Percentiles rank a stretch among this genome's conserved stretches.
Conservation (phyloP, 2,329 filamentous ascomycete genomes). For the Fusarium multiceps region DNA sequence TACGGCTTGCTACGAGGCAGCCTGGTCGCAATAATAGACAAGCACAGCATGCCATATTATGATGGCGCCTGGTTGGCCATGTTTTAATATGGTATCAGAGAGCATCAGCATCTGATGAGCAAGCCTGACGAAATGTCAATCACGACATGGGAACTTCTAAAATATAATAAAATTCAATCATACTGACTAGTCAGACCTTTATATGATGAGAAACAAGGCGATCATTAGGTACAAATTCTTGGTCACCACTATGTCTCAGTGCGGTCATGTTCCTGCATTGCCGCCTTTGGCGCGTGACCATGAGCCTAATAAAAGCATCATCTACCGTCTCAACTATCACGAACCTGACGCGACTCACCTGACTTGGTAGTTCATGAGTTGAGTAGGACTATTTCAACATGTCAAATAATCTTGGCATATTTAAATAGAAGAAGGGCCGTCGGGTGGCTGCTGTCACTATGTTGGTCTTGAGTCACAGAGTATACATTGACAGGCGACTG, state of each 20-base stretch:
- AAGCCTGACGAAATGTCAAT: conserved; percentile 39
- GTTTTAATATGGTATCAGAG: conserved; percentile 29
- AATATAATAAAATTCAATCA: conserved; percentile 21
- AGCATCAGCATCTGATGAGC: conserved; percentile 31
- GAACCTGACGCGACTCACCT: conserved; percentile 41
- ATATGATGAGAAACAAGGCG: neutral
- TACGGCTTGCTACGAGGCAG: conserved; percentile 15
- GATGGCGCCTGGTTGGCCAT: conserved; percentile 15
- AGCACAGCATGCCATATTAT: conserved; percentile 2
- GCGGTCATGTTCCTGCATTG: conserved; percentile 41
- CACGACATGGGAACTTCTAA: conserved; percentile 22
- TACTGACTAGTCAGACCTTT: conserved; percentile 24
- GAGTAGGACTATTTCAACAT: neutral
- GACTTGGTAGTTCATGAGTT: conserved; percentile 24
- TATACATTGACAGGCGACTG: conserved; percentile 20
- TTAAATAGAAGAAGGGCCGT: conserved; percentile 24
- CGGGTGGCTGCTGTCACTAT: conserved; percentile 11
- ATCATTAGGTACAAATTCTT: conserved; percentile 30
- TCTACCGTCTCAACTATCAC: conserved; percentile 33
- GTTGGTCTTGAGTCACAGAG: conserved; percentile 21
- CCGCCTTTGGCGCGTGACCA: conserved; percentile 33
- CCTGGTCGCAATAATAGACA: conserved; percentile 13
- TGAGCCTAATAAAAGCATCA: conserved; percentile 19
- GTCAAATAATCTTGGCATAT: neutral
- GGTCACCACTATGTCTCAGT: conserved; percentile 35